phyloP scores from a whole-genome alignment of 2,329 filamentous ascomycete species.

The Fusarium sp. region DNA sequence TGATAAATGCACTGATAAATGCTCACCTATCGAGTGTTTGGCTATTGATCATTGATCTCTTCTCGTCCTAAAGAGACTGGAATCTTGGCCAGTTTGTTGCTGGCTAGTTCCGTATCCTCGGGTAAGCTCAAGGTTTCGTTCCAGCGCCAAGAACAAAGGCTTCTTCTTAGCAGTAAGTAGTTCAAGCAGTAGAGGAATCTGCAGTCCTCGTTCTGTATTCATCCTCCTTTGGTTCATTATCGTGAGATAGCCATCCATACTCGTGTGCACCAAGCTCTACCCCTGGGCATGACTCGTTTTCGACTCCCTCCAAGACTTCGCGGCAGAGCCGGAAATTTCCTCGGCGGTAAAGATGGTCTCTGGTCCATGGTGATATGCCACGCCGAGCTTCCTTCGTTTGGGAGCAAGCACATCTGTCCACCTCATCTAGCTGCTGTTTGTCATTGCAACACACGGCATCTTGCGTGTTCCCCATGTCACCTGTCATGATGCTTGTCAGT shows the following conservation, averaged over 20 bases:
- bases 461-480: constrained; percentile 5
- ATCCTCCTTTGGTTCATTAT: not conserved
- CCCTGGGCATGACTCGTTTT: constrained; percentile 33
- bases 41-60: not conserved
- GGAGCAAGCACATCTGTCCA: not conserved
- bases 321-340: constrained; percentile 27
- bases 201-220: constrained; percentile 3
- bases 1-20: constrained; percentile 5
- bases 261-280: not conserved
- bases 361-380: constrained; percentile 22
- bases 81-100: constrained; percentile 15
- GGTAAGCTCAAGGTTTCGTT: not conserved
- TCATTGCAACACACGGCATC: not conserved
- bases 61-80: not conserved
- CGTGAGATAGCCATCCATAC: constrained; percentile 1
- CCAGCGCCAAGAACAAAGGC: constrained; percentile 14
- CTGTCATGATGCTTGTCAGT: constrained; percentile 12
- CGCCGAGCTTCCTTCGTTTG: constrained; percentile 2
- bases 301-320: not conserved
- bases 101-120: not conserved
- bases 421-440: not conserved
- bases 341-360: constrained; percentile 9
- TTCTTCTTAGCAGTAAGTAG: not conserved
- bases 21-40: constrained; percentile 1
- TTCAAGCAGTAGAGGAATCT: not conserved